Evolutionary conservation across 331 rosid genomes (phyloP).

Genomic region (Quercus lobata): DNA sequence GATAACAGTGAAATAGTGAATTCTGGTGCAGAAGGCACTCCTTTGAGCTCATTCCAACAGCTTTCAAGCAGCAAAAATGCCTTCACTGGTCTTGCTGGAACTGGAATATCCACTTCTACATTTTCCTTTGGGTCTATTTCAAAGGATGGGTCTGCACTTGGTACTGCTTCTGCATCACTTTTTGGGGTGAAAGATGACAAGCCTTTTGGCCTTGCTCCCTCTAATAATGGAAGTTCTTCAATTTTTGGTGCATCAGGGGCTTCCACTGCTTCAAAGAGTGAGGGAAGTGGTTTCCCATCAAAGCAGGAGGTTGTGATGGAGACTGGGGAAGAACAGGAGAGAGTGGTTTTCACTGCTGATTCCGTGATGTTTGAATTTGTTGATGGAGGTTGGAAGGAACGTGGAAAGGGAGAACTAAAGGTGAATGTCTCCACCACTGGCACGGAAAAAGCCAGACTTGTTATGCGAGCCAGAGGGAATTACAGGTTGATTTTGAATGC

Average conservation of each 20-base stretch:
- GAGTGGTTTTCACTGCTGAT: slow-evolving; percentile 64
- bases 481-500: slow-evolving; percentile 84
- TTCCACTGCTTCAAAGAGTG: slow-evolving; percentile 50
- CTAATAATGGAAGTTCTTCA: slow-evolving; percentile 65
- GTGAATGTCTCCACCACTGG: slow-evolving; percentile 59
- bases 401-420: slow-evolving; percentile 94
- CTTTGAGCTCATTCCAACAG: slow-evolving; percentile 76
- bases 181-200: slow-evolving; percentile 46
- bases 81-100: slow-evolving; percentile 91
- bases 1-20: slow-evolving; percentile 39
- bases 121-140: slow-evolving; percentile 74
- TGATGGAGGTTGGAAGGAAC: slow-evolving; percentile 90
- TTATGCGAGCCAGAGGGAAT: slow-evolving; percentile 85
- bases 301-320: slow-evolving; percentile 83
- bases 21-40: slow-evolving; percentile 46
- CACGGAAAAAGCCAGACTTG: slow-evolving; percentile 62
- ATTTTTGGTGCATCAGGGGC: slow-evolving; percentile 49
- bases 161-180: slow-evolving; percentile 43
- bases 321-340: slow-evolving; percentile 94
- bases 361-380: slow-evolving; percentile 70
- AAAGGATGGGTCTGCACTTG: slow-evolving; percentile 46
- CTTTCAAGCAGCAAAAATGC: slow-evolving; percentile 93
- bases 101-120: slow-evolving; percentile 67
- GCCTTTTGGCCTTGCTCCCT: slow-evolving; percentile 64
- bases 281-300: slow-evolving; percentile 50